Percentiles rank a stretch among this genome's conserved stretches.
Evolutionary conservation across 2,329 filamentous ascomycete species (phyloP).

Genomic region (Bipolaris gigantea): DNA sequence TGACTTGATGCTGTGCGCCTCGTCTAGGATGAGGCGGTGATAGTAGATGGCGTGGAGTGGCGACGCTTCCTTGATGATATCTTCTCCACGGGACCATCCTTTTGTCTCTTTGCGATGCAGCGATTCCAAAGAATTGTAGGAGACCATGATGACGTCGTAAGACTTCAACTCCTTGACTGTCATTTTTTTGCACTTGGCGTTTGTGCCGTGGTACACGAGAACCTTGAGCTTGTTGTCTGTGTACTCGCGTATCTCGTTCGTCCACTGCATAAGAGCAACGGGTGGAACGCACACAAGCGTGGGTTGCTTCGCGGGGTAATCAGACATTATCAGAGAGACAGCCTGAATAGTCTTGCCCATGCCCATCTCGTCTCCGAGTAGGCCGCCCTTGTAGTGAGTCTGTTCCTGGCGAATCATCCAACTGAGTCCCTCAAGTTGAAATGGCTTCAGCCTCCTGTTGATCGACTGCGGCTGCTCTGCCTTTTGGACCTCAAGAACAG

Average conservation of each 20-base stretch:
- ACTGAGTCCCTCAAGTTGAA: slow-evolving; percentile 88
- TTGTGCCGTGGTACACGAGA: slow-evolving; percentile 86
- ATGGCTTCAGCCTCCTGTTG: slow-evolving; percentile 81
- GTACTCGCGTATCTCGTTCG: slow-evolving; percentile 60
- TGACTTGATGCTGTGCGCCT: slow-evolving; percentile 92
- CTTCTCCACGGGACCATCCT: slow-evolving; percentile 79
- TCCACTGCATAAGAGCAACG: slow-evolving; percentile 95
- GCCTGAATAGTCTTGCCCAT: slow-evolving; percentile 99
- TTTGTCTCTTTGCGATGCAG: slow-evolving; percentile 91
- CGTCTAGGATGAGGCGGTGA: slow-evolving; percentile 90
- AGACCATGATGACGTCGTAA: slow-evolving; percentile 95
- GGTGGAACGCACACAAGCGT: slow-evolving; percentile 89
- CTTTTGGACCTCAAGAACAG: slow-evolving; percentile 64
- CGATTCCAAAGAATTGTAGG: slow-evolving; percentile 88
- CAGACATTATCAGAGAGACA: slow-evolving; percentile 96
- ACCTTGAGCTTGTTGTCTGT: slow-evolving; percentile 90
- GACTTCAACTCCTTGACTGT: slow-evolving; percentile 73
- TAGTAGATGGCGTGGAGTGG: slow-evolving; percentile 81
- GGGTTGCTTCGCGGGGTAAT: slow-evolving; percentile 81
- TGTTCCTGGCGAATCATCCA: slow-evolving; percentile 95
- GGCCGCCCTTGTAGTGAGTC: slow-evolving; percentile 80
- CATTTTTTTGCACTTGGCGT: slow-evolving; percentile 77
- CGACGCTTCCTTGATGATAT: slow-evolving; percentile 75
- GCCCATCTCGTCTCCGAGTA: slow-evolving; percentile 97
- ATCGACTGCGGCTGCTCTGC: slow-evolving; percentile 77